Conservation (phyloP, 1,284 basidiomycete species). For the Peniophora sp. region DNA sequence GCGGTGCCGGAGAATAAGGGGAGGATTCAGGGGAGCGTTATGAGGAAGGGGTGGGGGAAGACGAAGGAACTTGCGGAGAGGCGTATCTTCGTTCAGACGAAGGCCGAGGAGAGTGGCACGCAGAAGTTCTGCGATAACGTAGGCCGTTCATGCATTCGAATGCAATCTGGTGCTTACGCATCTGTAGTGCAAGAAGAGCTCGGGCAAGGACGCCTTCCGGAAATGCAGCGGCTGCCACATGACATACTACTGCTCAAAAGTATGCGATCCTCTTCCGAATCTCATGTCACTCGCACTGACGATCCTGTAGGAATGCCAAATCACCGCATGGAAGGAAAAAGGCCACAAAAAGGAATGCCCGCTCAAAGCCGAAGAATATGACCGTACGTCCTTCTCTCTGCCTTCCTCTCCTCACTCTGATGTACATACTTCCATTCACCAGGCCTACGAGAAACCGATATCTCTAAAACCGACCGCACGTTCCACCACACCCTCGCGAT, state of each 20-base stretch:
- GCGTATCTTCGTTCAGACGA: slow-evolving; percentile 15
- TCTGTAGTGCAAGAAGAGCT: slow-evolving; percentile 27
- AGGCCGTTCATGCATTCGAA: slow-evolving; percentile 9
- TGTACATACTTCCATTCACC: background rate
- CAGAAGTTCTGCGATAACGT: slow-evolving; percentile 27
- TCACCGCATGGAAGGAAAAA: slow-evolving; percentile 25
- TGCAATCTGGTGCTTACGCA: background rate
- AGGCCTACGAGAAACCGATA: slow-evolving; percentile 26
- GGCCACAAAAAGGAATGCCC: slow-evolving; percentile 29
- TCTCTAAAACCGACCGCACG: slow-evolving; percentile 23
- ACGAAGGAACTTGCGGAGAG: slow-evolving; percentile 21
- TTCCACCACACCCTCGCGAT: slow-evolving; percentile 28
- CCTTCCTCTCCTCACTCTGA: background rate
- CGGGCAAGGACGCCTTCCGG: slow-evolving; percentile 24
- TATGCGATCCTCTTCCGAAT: background rate
- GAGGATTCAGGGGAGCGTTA: slow-evolving; percentile 11
- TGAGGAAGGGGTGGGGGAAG: slow-evolving; percentile 18
- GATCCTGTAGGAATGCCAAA: slow-evolving; percentile 22
- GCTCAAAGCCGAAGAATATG: slow-evolving; percentile 26
- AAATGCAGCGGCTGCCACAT: slow-evolving; percentile 26
- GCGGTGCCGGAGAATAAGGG: slow-evolving; percentile 12
- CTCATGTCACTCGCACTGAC: background rate
- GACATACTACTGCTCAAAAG: slow-evolving; percentile 30
- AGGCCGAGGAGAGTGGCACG: slow-evolving; percentile 20
- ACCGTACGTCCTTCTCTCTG: slow-evolving; percentile 17